phyloP scores from a whole-genome alignment of 1,284 basidiomycete species.

The Pseudozyma hubeiensis region DNA sequence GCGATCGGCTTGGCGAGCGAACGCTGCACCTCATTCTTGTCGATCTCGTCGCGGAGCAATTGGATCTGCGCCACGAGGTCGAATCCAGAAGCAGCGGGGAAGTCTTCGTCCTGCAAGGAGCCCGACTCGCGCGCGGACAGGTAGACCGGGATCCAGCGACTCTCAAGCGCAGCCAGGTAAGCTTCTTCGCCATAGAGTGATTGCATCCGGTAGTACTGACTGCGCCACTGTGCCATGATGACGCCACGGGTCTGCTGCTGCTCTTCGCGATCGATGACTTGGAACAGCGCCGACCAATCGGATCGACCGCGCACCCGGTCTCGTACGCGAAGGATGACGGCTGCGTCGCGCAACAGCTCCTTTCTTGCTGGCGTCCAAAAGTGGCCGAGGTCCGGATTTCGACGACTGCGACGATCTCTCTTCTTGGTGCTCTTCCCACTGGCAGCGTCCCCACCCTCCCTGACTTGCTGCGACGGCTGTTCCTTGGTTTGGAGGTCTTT shows the following conservation, averaged over 20 bases:
- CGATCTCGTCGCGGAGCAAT: conserved; percentile 81
- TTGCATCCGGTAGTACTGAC: conserved; percentile 74
- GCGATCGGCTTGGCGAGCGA: conserved; percentile 41
- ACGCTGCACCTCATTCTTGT: conserved; percentile 75
- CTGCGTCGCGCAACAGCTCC: conserved; percentile 84
- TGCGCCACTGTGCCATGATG: conserved; percentile 70
- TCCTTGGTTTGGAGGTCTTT: conserved; percentile 3
- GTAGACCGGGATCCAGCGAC: conserved; percentile 84
- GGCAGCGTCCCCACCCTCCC: neutral
- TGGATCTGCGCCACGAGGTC: conserved; percentile 78
- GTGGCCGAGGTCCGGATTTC: conserved; percentile 16
- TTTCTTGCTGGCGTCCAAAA: conserved; percentile 85
- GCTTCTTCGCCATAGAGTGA: conserved; percentile 77
- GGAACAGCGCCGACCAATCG: conserved; percentile 79
- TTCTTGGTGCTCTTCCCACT: neutral
- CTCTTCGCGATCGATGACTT: conserved; percentile 71
- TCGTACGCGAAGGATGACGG: conserved; percentile 82
- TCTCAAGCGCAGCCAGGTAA: conserved; percentile 82
- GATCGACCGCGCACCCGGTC: conserved; percentile 75
- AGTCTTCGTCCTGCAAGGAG: conserved; percentile 79
- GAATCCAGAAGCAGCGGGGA: conserved; percentile 78
- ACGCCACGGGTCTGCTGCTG: conserved; percentile 77
- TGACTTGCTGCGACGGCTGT: conserved; percentile 2
- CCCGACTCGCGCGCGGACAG: conserved; percentile 76
- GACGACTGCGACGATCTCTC: conserved; percentile 24